Conservation (phyloP, 306 rosid species). For the Hylodesmum podocarpum region DNA sequence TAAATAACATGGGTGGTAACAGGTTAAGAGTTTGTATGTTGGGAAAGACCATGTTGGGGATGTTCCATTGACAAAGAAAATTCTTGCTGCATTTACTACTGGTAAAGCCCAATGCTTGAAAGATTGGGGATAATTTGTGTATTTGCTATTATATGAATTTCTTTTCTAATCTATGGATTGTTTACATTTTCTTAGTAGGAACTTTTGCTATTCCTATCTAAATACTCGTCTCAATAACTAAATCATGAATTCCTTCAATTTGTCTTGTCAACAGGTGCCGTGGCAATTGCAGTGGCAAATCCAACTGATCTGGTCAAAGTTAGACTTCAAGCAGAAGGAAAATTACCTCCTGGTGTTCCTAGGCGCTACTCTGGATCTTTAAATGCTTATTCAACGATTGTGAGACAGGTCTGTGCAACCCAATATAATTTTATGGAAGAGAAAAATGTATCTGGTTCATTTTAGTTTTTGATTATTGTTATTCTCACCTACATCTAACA, state of each 20-base stretch:
- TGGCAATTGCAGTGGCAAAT: constrained; percentile 82
- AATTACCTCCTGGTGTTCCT: constrained; percentile 86
- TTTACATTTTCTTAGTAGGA: constrained; percentile 5
- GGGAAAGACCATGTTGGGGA: constrained; percentile 85
- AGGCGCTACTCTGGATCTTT: constrained; percentile 93
- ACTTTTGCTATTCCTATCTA: not conserved
- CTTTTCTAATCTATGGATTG: not conserved
- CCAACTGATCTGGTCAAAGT: constrained; percentile 99
- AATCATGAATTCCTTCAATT: not conserved
- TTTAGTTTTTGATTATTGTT: not conserved
- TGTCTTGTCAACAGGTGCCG: constrained; percentile 62
- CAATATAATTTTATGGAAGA: not conserved
- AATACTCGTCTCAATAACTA: not conserved
- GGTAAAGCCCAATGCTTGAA: constrained; percentile 53
- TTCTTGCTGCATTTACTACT: constrained; percentile 90
- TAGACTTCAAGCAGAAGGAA: constrained; percentile 98
- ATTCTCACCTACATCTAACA: constrained; percentile 9
- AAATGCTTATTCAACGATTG: constrained; percentile 91
- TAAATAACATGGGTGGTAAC: constrained; percentile 33
- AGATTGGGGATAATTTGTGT: not conserved
- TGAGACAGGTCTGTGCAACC: constrained; percentile 67
- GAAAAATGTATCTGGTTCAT: not conserved
- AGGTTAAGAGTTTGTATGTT: constrained; percentile 78
- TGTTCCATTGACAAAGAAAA: constrained; percentile 89
- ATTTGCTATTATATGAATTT: constrained; percentile 4